Base-by-base conservation (phyloP, 305 asterid genomes). In the Fraxinus xanthoxyloides region DNA sequence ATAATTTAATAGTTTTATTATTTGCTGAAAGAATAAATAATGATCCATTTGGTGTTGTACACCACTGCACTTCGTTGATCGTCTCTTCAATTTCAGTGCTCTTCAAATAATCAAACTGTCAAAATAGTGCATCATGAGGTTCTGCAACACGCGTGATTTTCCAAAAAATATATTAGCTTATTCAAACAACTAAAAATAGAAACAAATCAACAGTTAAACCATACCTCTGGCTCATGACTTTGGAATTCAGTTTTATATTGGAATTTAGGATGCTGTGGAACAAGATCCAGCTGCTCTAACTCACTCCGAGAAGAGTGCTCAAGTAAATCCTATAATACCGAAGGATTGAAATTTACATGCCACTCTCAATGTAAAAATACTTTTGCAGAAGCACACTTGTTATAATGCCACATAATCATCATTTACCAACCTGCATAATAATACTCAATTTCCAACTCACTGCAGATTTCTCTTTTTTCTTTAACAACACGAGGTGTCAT, bases 171-270 rank as follows among this genome's bases (percentile, higher is more conserved):
- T 19, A 51, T 31, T 31, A 36, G 75, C 40, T 19, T 21, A 31
- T 8, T 32, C 54, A 65, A 72, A 76, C 51, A 32, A 48, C n/a
- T 24, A 38, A 65, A 35, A 24, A 21, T 19, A 43, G 31, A 79
- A 70, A 70, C 24, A 77, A 56, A 86, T 35, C n/a, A 54, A 48
- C 77, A 79, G 78, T 69, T 63, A 78, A 76, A 77, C 26, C 80
- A 76, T 84, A 91, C 98, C 96, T 93, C 98, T 28, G 98, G 92
- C 82, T 93, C 97, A 77, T 95, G 98, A 86, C 98, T 94, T 86
- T 93, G 98, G 82, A 94, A 94, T 87, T 94, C 98, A 2, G 96
- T 93, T 87, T 91, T 93, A 84, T 92, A 94, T 26, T 79, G 90
- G 80, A 85, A 94, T 76, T 76, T 85, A 23, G 98, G 97, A 81